Base-by-base conservation (phyloP, 768 basidiomycete species). In the Mycena belliarum region DNA sequence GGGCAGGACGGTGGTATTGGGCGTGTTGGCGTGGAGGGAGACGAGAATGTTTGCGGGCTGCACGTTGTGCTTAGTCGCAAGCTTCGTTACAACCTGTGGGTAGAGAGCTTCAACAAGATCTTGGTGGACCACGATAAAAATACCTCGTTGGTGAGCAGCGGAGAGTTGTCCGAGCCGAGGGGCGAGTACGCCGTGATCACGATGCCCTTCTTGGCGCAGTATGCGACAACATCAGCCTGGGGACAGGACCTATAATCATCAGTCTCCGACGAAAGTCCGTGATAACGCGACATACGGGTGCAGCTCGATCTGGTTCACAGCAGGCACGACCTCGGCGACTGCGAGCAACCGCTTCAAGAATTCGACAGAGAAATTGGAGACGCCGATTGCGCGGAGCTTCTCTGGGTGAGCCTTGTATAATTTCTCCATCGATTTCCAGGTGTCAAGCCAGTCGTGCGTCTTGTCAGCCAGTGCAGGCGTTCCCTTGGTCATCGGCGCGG, bases 351-450 rank as follows among this genome's bases (percentile, higher is more conserved):
- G 75, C 57, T 86, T 78, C 38, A 93, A 71, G 72, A 78, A 88
- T 38, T 82, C 71, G 44, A 86, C 76, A 9, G 83, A 86, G 68
- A 87, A 84, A 78, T 93, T 93, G 51, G 85, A 86, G 45, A 89
- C 85, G 63, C 92, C 93, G 65, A 95, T 93, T 2, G 89, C 88
- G 65, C 81, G 86, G 66, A 91, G 75, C 71, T 92, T 91, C 35
- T 87, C 81, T 20, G 85, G 83, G 68, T 87, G 65, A n/a, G 73
- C 79, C 67, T 82, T 79, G 75, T 82, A 79, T 15, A 93, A 68
- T 60, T 79, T 81, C 69, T 88, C 90, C 85, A 94, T 88, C 50
- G 73, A 69, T 65, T 84, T 85, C 91, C 91, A 94, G 28, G 91
- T 90, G 64, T 93, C 81, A 45, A 86, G 73, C 83, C 89, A 89